Evolutionary conservation across 345 rosid species (phyloP), one percentile per base, ranked within the genome.

Genomic region (Cardiospermum halicacabum): DNA sequence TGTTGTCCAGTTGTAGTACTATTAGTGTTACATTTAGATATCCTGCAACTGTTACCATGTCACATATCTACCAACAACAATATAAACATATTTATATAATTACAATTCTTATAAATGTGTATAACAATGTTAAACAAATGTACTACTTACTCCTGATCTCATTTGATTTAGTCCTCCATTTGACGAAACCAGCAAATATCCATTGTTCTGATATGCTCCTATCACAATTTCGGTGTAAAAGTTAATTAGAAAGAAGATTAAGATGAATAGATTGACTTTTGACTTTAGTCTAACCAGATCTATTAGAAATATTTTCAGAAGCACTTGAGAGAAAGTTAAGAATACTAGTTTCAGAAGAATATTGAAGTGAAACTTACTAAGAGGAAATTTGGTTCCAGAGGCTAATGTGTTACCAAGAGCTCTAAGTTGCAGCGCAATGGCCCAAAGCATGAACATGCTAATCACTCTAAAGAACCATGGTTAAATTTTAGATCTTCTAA

Each of bases 81-180:
- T 40, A 7, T 32, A 32, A n/a, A n/a, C n/a, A n/a, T n/a, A n/a
- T n/a, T n/a, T n/a, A n/a, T n/a, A n/a, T n/a, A n/a, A n/a, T n/a
- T n/a, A n/a, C n/a, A n/a, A n/a, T n/a, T n/a, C n/a, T n/a, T n/a
- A 7, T 32, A 32, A 32, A 32, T 32, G 36, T 3, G 7, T 32
- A 32, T 32, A 32, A 7, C 3, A 32, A 32, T 32, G 36, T 32
- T 32, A 32, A 32, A 21, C 13, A 31, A 10, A n/a, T 24, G 24
- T 9, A 39, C 2, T 60, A 26, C 75, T 62, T 66, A 73, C 80
- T n/a, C 77, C 77, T 0, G 81, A 62, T 53, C 75, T 58, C 75
- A 73, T 77, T 56, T 77, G 81, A 28, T 77, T 77, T 53, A 73
- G 50, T 67, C 81, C 73, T 63, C 81, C 81, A 31, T 77, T 77